Percentiles rank a stretch among this genome's conserved stretches.
Conservation (phyloP, 495 filamentous ascomycete species). For the Daldinia caldariorum region DNA sequence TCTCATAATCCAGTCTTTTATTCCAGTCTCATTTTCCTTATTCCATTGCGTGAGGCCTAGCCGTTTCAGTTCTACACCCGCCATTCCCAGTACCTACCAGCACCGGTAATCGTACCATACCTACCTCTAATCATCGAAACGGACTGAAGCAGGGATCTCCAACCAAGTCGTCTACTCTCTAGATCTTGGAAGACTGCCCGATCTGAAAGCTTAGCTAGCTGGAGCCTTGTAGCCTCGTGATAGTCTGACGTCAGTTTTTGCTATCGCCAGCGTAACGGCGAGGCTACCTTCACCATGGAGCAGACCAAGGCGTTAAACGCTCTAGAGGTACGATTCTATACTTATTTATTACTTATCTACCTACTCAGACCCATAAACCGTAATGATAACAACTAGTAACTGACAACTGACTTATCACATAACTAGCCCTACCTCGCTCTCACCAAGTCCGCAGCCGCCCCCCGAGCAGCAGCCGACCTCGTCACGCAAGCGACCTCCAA, state of each 20-base stretch:
- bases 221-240: constrained; percentile 29
- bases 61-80: background rate
- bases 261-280: constrained; percentile 18
- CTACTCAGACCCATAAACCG: too few relatives aligned
- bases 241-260: constrained; percentile 42
- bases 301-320: constrained; percentile 86
- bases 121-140: background rate
- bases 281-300: constrained; percentile 69
- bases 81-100: background rate
- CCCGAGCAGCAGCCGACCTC: constrained; percentile 85
- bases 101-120: background rate
- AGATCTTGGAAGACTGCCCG: background rate
- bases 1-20: background rate
- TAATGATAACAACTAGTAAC: too few relatives aligned
- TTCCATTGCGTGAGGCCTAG: background rate
- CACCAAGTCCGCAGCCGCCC: constrained; percentile 83
- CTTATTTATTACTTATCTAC: too few relatives aligned
- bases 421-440: constrained; percentile 84
- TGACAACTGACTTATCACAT: too few relatives aligned
- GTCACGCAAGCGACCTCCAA: constrained; percentile 87
- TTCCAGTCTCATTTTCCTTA: background rate
- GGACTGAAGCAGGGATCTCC: background rate
- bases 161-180: background rate
- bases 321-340: constrained; percentile 61
- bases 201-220: constrained; percentile 10